Evolutionary conservation across 768 basidiomycete species (phyloP), one percentile per base, ranked within the genome.

Genomic region (Trametes villosa): DNA sequence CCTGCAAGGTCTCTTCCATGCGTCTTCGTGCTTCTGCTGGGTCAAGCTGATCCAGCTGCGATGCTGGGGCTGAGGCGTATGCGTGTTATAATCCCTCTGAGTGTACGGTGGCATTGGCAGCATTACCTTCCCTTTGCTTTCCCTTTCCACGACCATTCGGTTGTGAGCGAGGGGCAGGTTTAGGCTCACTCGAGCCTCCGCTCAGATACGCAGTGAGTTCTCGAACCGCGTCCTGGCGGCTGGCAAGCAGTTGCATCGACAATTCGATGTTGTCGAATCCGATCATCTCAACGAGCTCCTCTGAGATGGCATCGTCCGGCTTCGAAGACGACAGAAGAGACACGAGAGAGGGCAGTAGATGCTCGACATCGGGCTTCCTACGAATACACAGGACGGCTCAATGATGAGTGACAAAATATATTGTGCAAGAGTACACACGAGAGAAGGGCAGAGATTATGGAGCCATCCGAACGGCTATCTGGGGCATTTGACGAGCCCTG

Each of bases 261-360:
- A 94, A 76, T 27, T 92, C 92, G 48, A 98, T 85, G 18, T 89
- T 83, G 50, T 96, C 91, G 70, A 88, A 92, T 2, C 95, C 96
- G 47, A 96, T 71, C 11, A 92, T 76, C 60, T 97, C 95, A 9
- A 83, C 84, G 11, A 98, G 71, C 65, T 92, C 89, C 27, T 77
- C 83, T 27, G 92, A 90, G 30, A 97, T 89, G 22, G 83, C 85
- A 30, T 94, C 91, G 64, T 89, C 80, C 6, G 78, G 75, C 38
- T 77, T 78, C 24, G 75, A 64, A 7, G 84, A 85, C 1, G 80
- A 79, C 17, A 92, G 74, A 34, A 83, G 72, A 9, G 67, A 55
- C 7, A 69, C 67, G 24, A 81, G 55, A 27, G 69, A 60, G 22
- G 54, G 58, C 34, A 73, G 34, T 11, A 72, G 26, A 15, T 68